Percentiles rank a stretch among this genome's conserved stretches.
Evolutionary conservation across 106 monocot genomes (phyloP).

Genomic region (Dendrobium nobile): DNA sequence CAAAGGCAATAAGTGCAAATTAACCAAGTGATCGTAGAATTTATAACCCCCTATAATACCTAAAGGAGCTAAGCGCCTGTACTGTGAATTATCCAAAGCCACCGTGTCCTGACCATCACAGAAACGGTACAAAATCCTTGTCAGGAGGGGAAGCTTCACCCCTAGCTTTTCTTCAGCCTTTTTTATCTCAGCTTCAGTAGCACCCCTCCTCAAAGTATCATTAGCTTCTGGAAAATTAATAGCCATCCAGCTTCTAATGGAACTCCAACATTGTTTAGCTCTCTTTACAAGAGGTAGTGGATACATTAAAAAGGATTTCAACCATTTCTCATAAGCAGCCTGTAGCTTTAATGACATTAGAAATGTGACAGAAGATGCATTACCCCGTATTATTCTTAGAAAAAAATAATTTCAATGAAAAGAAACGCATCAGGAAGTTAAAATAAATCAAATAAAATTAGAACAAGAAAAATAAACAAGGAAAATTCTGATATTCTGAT

Average conservation of each 20-base stretch:
- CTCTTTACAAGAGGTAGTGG: constrained; percentile 67
- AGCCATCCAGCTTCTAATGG: constrained; percentile 50
- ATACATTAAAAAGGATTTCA: constrained; percentile 68
- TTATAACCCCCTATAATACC: constrained; percentile 86
- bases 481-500: background rate
- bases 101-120: constrained; percentile 74
- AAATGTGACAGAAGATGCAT: background rate
- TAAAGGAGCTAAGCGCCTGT: constrained; percentile 12
- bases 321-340: constrained; percentile 19
- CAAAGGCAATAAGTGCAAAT: constrained; percentile 68
- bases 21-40: constrained; percentile 57
- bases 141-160: constrained; percentile 47
- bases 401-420: background rate
- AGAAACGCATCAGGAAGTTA: background rate
- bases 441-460: background rate
- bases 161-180: constrained; percentile 50
- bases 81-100: background rate
- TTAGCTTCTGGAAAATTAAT: constrained; percentile 69
- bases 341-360: constrained; percentile 5
- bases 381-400: background rate
- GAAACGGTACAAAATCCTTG: constrained; percentile 53
- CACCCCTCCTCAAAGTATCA: constrained; percentile 67
- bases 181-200: constrained; percentile 67
- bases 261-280: constrained; percentile 49
- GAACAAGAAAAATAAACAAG: background rate